phyloP scores from a whole-genome alignment of 352 stramenopile genomes.

The Pythium insidiosum region DNA sequence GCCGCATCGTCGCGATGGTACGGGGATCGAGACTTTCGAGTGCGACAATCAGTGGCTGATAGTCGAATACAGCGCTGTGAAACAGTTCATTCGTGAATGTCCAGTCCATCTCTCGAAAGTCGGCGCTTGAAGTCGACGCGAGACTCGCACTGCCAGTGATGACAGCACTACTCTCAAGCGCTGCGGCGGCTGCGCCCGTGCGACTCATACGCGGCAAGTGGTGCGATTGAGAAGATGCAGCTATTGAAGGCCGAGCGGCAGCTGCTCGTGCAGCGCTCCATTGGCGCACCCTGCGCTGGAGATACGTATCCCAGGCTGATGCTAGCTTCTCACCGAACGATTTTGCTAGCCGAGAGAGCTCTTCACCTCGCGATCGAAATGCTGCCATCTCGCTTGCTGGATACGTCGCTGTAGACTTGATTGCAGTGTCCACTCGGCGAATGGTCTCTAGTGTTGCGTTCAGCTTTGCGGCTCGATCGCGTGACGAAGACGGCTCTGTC shows the following conservation, averaged over 20 bases:
- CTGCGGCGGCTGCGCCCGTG: too few relatives aligned
- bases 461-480: conserved; percentile 23
- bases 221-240: too few relatives aligned
- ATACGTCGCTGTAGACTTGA: conserved; percentile 46
- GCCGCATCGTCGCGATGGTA: conserved; percentile 22
- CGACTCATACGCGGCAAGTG: conserved; percentile 23
- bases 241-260: too few relatives aligned
- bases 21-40: conserved; percentile 36
- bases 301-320: conserved; percentile 38
- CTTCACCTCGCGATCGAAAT: conserved; percentile 43
- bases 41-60: conserved; percentile 29
- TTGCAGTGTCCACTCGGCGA: conserved; percentile 32
- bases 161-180: too few relatives aligned
- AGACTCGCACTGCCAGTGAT: too few relatives aligned
- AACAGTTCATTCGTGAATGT: conserved; percentile 52
- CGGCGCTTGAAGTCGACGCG: conserved; percentile 23
- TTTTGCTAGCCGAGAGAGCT: conserved; percentile 32
- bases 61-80: conserved; percentile 32
- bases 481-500: background rate
- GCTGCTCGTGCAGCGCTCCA: conserved; percentile 14
- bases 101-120: conserved; percentile 51
- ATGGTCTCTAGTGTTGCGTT: conserved; percentile 32
- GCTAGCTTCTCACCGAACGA: conserved; percentile 54
- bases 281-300: conserved; percentile 38
- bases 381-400: conserved; percentile 61